A percentile compares a stretch with the other conserved stretches of the same genome.
Evolutionary conservation across 2,329 filamentous ascomycete genomes (phyloP).

Genomic region (Neonectria sp.): DNA sequence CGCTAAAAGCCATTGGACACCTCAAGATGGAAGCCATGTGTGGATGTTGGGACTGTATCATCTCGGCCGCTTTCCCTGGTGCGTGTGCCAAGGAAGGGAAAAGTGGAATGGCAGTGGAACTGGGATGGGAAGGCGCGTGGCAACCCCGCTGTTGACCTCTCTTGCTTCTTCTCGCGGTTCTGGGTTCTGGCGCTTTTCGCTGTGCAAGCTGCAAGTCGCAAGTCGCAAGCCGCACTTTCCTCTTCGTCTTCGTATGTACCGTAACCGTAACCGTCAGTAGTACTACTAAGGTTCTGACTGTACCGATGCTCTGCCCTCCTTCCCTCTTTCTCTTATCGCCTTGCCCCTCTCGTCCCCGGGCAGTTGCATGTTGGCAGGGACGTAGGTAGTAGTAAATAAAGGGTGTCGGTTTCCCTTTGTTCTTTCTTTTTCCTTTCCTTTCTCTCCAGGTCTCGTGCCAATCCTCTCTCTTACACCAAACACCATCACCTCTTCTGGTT

Average conservation of each 20-base stretch:
- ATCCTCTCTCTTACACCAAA: slow-evolving; percentile 37
- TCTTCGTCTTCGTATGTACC: neutral
- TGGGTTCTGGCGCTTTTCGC: slow-evolving; percentile 1
- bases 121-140: slow-evolving; percentile 25
- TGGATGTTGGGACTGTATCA: neutral
- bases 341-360: slow-evolving; percentile 20
- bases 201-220: slow-evolving; percentile 9
- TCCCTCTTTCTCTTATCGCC: slow-evolving; percentile 20
- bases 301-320: slow-evolving; percentile 12
- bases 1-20: neutral
- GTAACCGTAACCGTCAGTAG: no score
- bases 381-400: slow-evolving; percentile 40
- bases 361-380: slow-evolving; percentile 21
- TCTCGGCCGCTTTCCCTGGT: slow-evolving; percentile 8
- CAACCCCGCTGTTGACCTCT: slow-evolving; percentile 25
- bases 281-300: slow-evolving; percentile 7
- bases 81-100: slow-evolving; percentile 25
- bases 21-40: neutral
- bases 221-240: slow-evolving; percentile 10
- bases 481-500: slow-evolving; percentile 32
- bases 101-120: slow-evolving; percentile 29
- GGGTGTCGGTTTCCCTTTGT: slow-evolving; percentile 27
- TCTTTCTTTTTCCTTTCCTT: slow-evolving; percentile 22
- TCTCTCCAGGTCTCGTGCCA: slow-evolving; percentile 41
- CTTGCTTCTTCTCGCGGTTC: neutral